Conservation (phyloP, 176 grass and related monocot species). For the Avena insularis region DNA sequence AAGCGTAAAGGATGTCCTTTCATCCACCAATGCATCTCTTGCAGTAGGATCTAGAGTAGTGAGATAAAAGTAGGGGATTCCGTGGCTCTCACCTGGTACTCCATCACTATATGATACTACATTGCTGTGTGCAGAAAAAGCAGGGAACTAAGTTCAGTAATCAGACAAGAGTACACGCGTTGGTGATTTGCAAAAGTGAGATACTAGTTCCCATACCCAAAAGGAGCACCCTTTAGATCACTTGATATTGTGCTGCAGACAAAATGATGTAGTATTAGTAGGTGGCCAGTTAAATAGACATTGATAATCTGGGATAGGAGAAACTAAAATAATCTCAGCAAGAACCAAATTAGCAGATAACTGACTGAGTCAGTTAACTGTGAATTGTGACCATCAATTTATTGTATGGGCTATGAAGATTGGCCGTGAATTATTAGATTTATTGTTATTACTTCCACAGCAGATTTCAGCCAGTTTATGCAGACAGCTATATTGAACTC, state of each 20-base stretch:
- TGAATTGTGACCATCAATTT: neutral
- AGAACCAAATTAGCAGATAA: neutral
- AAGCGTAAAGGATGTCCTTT: constrained; percentile 82
- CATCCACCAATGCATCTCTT: constrained; percentile 76
- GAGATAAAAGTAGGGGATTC: constrained; percentile 89
- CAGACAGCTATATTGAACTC: neutral
- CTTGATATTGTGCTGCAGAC: constrained; percentile 85
- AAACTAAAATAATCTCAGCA: constrained; percentile 7
- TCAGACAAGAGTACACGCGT: constrained; percentile 5
- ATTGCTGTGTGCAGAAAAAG: constrained; percentile 59
- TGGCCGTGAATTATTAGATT: neutral
- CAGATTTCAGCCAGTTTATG: neutral
- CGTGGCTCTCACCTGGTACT: constrained; percentile 55
- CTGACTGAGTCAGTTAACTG: neutral
- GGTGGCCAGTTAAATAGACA: neutral
- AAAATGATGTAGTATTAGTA: neutral
- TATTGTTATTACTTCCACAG: neutral
- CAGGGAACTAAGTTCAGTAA: constrained; percentile 22
- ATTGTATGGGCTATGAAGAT: neutral
- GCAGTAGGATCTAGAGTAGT: constrained; percentile 90
- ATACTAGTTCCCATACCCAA: constrained; percentile 71
- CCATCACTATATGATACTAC: constrained; percentile 97
- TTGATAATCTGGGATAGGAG: neutral
- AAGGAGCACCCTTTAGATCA: constrained; percentile 82
- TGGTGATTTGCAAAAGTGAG: neutral